phyloP scores from a whole-genome alignment of 345 rosid species.

The Sisymbrium irio region DNA sequence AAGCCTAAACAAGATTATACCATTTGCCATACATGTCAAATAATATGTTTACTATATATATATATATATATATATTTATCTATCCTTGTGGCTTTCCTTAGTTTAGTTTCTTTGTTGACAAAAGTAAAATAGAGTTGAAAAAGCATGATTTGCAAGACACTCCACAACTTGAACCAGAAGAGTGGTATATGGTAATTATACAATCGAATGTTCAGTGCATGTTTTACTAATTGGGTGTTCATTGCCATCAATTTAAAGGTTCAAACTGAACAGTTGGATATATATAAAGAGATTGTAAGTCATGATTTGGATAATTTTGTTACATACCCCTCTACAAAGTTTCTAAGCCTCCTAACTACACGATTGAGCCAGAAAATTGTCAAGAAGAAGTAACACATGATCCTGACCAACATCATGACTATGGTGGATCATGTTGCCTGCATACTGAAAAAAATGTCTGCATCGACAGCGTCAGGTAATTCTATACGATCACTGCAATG shows the following conservation, averaged over 20 bases:
- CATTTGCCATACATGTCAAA: not conserved
- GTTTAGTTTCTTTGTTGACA: not conserved
- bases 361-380: not conserved
- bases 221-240: not conserved
- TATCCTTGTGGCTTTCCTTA: no score
- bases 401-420: not conserved
- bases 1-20: not conserved
- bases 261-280: not conserved
- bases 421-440: not conserved
- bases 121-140: not conserved
- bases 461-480: conserved; percentile 60
- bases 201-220: not conserved
- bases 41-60: no score
- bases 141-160: not conserved
- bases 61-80: not conserved
- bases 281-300: not conserved
- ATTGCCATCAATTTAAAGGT: not conserved
- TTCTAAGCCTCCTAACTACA: not conserved
- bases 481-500: conserved; percentile 45
- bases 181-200: not conserved
- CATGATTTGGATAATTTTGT: not conserved
- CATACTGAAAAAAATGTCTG: conserved; percentile 43
- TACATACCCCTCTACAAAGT: not conserved
- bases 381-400: conserved; percentile 1
- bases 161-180: not conserved